Evolutionary conservation across 768 basidiomycete species (phyloP), one percentile per base, ranked within the genome.

Genomic region (Hysterangium stoloniferum): DNA sequence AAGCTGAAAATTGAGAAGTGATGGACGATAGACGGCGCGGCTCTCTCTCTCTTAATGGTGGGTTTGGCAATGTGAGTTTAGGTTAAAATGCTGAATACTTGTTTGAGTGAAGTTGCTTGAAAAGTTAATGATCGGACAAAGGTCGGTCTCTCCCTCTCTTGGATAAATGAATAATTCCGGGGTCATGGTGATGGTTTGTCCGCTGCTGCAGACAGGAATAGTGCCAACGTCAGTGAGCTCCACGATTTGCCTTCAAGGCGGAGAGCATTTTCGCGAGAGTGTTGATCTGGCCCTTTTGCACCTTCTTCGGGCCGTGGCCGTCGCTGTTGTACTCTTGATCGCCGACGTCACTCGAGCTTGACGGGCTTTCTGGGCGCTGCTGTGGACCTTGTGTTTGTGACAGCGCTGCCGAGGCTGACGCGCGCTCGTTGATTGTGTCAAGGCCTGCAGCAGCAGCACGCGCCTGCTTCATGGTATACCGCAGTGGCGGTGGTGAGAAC

Each of bases 231-330:
- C 11, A 51, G 17, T 51, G 49, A n/a, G 49, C 37, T 19, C 49
- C 37, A 20, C 36, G 37, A 32, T 42, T 51, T n/a, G 49, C 49
- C 49, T 51, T 51, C 15, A 88, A 66, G 45, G 85, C 84, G 52
- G 82, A 88, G 52, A 93, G 71, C 87, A 94, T 89, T 81, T 93
- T 93, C 52, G 90, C 90, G 59, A 94, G 72, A 35, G 87, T 78
- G 60, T 83, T 82, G 69, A 92, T 92, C 72, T 93, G 91, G 42
- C 84, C 86, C 67, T 84, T 91, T 71, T 89, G 83, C 61, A 87
- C 84, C 70, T 86, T 90, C 75, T 87, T 65, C 45, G 79, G 77
- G 20, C 48, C 28, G 5, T 49, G 28, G 42, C 22, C 38, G 22
- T 28, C 41, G 20, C 34, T 45, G 47, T 48, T 41, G 20, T n/a